A percentile compares a stretch with the other conserved stretches of the same genome.
Conservation (phyloP, 75 land plant species). For the Selaginella moellendorffii region DNA sequence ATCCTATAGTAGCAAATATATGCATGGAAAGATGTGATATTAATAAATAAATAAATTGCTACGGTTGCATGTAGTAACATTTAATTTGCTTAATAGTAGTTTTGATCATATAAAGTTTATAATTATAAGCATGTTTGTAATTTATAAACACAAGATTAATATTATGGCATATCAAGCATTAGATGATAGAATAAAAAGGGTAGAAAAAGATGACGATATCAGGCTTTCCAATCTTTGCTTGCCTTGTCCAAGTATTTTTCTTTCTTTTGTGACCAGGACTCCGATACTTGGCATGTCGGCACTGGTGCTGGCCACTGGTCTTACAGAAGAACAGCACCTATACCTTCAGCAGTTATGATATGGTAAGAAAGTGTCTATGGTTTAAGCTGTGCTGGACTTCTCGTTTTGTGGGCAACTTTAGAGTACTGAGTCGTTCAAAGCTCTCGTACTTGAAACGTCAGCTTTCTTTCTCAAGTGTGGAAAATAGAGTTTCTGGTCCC, state of each 20-base stretch:
- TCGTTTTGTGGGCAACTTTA: conserved; percentile 14
- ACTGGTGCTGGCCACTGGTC: conserved; percentile 12
- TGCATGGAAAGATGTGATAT: too few species aligned
- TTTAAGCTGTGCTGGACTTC: neutral
- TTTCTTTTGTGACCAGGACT: conserved; percentile 15
- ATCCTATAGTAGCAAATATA: too few species aligned
- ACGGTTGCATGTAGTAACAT: too few species aligned
- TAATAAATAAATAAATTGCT: too few species aligned
- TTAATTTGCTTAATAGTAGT: too few species aligned
- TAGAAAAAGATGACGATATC: too few species aligned
- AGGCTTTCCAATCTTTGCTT: conserved; percentile 2
- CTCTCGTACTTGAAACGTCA: conserved; percentile 32
- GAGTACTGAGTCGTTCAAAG: conserved; percentile 53
- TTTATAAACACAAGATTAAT: too few species aligned
- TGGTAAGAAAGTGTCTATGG: conserved; percentile 32
- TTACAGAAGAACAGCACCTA: conserved; percentile 19
- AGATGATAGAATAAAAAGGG: too few species aligned
- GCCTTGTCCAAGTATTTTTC: neutral
- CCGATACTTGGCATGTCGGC: conserved; percentile 20
- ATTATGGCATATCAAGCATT: too few species aligned
- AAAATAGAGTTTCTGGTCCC: conserved; percentile 15
- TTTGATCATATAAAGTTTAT: too few species aligned
- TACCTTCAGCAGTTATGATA: conserved; percentile 64
- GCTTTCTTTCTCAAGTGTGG: conserved; percentile 34
- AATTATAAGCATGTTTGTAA: too few species aligned